Percentiles rank a stretch among this genome's conserved stretches.
phyloP scores from a whole-genome alignment of 2,329 filamentous ascomycete genomes.

The Fusarium nematophilum region DNA sequence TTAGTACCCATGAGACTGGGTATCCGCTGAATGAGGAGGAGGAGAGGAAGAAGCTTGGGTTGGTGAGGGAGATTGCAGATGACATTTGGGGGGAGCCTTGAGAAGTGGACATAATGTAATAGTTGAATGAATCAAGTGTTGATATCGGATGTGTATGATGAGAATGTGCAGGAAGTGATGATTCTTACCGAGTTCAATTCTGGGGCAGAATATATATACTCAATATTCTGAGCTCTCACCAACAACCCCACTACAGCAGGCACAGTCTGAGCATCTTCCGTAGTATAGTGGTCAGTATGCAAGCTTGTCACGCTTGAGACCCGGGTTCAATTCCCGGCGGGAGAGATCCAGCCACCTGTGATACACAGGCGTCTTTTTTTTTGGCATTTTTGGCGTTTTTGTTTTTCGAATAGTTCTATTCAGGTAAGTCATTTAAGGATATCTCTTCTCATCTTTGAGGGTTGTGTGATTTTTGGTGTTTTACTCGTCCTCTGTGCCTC shows the following conservation, averaged over 20 bases:
- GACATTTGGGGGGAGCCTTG: slow-evolving; percentile 70
- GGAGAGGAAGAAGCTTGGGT: slow-evolving; percentile 77
- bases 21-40: slow-evolving; percentile 76
- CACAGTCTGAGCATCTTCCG: too few species aligned
- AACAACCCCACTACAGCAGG: slow-evolving; percentile 9
- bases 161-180: too few species aligned
- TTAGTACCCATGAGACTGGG: slow-evolving; percentile 79
- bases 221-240: background rate
- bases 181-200: too few species aligned
- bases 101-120: too few species aligned
- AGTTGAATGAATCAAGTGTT: too few species aligned
- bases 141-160: too few species aligned
- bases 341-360: slow-evolving; percentile 40
- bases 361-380: slow-evolving; percentile 7
- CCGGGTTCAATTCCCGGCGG: slow-evolving; percentile 43
- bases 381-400: background rate
- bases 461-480: background rate
- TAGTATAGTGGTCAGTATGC: slow-evolving; percentile 41
- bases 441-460: too few species aligned
- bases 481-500: background rate
- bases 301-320: slow-evolving; percentile 41
- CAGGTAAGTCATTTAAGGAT: too few species aligned
- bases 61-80: slow-evolving; percentile 78
- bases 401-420: background rate
- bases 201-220: too few species aligned